Percentiles rank a stretch among this genome's conserved stretches.
These are phyloP conservation scores for Flammula alnicola DNA, from an alignment of 1,284 basidiomycete species.

Conservation along the genomic window DNA sequence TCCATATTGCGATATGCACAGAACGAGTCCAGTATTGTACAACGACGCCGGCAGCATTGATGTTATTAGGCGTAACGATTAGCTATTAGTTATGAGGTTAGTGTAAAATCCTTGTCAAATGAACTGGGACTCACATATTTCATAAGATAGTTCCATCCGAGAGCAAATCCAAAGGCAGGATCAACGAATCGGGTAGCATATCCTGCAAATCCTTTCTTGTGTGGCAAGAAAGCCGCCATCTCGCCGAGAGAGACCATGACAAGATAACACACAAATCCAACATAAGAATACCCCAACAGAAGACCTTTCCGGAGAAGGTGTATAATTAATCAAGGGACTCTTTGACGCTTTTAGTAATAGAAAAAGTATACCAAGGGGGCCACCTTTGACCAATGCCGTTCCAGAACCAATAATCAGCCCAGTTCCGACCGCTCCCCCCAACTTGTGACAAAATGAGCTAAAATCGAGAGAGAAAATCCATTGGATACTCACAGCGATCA, in stretches of 20 bases:
- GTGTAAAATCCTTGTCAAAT: not conserved
- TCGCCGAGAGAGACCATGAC: conserved; percentile 55
- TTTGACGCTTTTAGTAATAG: not conserved
- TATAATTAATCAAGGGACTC: not conserved
- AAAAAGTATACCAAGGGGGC: conserved; percentile 48
- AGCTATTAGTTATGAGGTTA: conserved; percentile 29
- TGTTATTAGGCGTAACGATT: conserved; percentile 54
- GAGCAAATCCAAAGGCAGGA: conserved; percentile 56
- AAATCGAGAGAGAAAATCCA: not conserved
- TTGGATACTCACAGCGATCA: conserved; percentile 59
- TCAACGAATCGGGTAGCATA: conserved; percentile 58
- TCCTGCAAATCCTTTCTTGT: conserved; percentile 58
- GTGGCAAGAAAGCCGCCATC: conserved; percentile 60
- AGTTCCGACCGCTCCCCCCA: conserved; percentile 68
- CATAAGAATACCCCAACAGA: conserved; percentile 55
- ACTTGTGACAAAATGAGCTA: conserved; percentile 36
- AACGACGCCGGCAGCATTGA: conserved; percentile 65
- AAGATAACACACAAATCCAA: conserved; percentile 61
- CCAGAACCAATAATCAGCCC: conserved; percentile 79
- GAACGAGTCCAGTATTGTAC: conserved; percentile 62
- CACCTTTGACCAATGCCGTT: conserved; percentile 57
- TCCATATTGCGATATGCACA: conserved; percentile 62
- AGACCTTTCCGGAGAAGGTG: conserved; percentile 37
- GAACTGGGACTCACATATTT: conserved; percentile 43
- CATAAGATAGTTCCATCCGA: conserved; percentile 55